A percentile compares a stretch with the other conserved stretches of the same genome.
Evolutionary conservation across 2,329 filamentous ascomycete species (phyloP).

Genomic region (Periglandula ipomoeae): DNA sequence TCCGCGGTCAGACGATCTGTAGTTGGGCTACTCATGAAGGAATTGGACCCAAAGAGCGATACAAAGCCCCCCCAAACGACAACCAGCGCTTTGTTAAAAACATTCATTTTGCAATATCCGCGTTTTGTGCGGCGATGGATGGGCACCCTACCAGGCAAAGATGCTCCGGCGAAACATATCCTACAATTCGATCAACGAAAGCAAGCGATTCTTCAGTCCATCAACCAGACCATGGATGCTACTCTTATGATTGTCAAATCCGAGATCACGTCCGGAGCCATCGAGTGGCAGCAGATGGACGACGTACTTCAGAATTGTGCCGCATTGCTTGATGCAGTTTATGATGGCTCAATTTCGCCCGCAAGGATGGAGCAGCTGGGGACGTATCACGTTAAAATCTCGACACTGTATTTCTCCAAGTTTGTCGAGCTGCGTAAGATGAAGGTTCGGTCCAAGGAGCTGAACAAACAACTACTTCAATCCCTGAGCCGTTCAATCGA

Average conservation of each 20-base stretch:
- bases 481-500: slow-evolving; percentile 57
- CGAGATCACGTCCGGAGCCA: slow-evolving; percentile 36
- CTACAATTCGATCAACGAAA: slow-evolving; percentile 54
- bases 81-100: slow-evolving; percentile 37
- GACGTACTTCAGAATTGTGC: slow-evolving; percentile 47
- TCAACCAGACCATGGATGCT: slow-evolving; percentile 51
- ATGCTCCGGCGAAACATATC: slow-evolving; percentile 45
- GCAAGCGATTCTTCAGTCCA: slow-evolving; percentile 40
- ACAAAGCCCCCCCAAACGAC: slow-evolving; percentile 8
- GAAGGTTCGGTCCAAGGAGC: slow-evolving; percentile 25
- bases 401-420: slow-evolving; percentile 61
- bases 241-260: slow-evolving; percentile 47
- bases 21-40: slow-evolving; percentile 35
- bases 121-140: slow-evolving; percentile 54
- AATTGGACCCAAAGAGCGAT: slow-evolving; percentile 13
- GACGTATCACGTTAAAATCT: slow-evolving; percentile 57
- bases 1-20: slow-evolving; percentile 45
- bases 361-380: slow-evolving; percentile 23
- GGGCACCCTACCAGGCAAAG: slow-evolving; percentile 44
- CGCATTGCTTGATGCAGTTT: slow-evolving; percentile 43
- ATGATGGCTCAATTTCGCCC: slow-evolving; percentile 25
- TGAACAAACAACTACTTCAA: slow-evolving; percentile 36
- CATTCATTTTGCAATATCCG: slow-evolving; percentile 49
- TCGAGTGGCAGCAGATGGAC: slow-evolving; percentile 48
- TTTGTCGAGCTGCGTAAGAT: slow-evolving; percentile 43